Evolutionary conservation across 2,329 filamentous ascomycete species (phyloP), one percentile per base, ranked within the genome.

Genomic region (Ophiostoma tasmaniense): DNA sequence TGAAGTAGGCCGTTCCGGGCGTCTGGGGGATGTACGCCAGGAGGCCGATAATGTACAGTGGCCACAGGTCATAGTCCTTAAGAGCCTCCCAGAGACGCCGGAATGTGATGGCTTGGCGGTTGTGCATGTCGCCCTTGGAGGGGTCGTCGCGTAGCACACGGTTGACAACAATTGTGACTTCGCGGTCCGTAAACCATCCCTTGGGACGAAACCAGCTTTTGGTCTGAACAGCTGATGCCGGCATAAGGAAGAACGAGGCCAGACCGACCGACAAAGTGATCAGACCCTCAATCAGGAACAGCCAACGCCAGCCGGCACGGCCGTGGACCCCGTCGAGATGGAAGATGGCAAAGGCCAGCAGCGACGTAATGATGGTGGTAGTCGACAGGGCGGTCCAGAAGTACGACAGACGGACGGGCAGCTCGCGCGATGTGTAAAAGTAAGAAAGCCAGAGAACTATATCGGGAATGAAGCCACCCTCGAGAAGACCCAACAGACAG

Each of bases 101-200:
- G 0, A 78, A 80, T 0, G 82, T 85, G 67, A 87, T 80, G 1
- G 82, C 81, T 74, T 86, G 79, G 17, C 84, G 82, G 71, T 87
- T 86, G 74, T 86, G 82, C 82, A 87, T 86, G 71, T 83, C 82
- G 59, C 83, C 83, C 74, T 85, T 85, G 33, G 81, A 80, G 2
- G 85, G 85, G 71, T 87, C 86, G 69, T 89, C 86, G 8, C 86
- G 81, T 25, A 81, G 75, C 6, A 81, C 76, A 1, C 87, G 80
- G 72, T 87, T 88, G 8, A 87, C 85, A 1, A 87, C 79, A 66
- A 88, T 88, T 33, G 78, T 76, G 39, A 84, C 80, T 73, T 87
- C 85, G 20, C 82, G 81, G 67, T 87, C 84, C 1, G 75, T 83
- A 74, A 88, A 88, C 85, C 85, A 88, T 2, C 83, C 80, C 80